Percentiles rank a stretch among this genome's conserved stretches.
Evolutionary conservation across 768 basidiomycete genomes (phyloP).

Genomic region (Serendipita indica): DNA sequence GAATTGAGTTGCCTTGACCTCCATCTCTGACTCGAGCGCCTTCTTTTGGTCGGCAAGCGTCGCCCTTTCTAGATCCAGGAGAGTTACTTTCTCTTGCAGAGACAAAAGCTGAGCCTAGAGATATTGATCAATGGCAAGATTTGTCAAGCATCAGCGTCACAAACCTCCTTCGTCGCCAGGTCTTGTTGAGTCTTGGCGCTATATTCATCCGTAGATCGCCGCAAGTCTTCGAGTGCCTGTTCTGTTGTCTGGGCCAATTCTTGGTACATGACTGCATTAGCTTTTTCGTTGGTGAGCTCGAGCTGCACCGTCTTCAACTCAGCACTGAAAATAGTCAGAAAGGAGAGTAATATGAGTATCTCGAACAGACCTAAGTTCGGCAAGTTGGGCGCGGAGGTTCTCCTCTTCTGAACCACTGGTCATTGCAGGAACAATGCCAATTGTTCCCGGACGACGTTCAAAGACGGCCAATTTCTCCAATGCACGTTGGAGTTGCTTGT

Average conservation of each 20-base stretch:
- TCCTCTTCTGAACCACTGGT: constrained; percentile 44
- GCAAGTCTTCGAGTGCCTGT: background rate
- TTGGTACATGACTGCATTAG: constrained; percentile 56
- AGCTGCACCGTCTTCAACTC: constrained; percentile 64
- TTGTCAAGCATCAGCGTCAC: background rate
- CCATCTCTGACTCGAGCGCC: constrained; percentile 50
- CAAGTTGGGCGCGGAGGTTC: constrained; percentile 70
- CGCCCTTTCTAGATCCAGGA: constrained; percentile 38
- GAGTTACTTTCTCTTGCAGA: constrained; percentile 45
- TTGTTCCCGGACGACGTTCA: constrained; percentile 41
- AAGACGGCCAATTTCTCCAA: constrained; percentile 80
- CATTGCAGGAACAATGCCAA: constrained; percentile 19
- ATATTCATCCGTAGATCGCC: background rate
- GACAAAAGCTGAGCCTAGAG: constrained; percentile 46
- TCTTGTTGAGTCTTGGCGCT: background rate
- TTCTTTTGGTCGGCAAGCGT: constrained; percentile 33
- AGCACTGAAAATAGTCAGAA: constrained; percentile 30
- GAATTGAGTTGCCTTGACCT: constrained; percentile 57
- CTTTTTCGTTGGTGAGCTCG: constrained; percentile 74
- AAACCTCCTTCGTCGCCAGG: background rate
- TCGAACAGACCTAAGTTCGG: constrained; percentile 54
- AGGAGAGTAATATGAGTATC: background rate
- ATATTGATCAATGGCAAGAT: background rate
- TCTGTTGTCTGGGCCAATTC: constrained; percentile 35
- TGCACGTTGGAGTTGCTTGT: constrained; percentile 51